These are phyloP conservation scores for Phytopythium montanum DNA, from an alignment of 352 stramenopile species.

Conservation along the genomic window DNA sequence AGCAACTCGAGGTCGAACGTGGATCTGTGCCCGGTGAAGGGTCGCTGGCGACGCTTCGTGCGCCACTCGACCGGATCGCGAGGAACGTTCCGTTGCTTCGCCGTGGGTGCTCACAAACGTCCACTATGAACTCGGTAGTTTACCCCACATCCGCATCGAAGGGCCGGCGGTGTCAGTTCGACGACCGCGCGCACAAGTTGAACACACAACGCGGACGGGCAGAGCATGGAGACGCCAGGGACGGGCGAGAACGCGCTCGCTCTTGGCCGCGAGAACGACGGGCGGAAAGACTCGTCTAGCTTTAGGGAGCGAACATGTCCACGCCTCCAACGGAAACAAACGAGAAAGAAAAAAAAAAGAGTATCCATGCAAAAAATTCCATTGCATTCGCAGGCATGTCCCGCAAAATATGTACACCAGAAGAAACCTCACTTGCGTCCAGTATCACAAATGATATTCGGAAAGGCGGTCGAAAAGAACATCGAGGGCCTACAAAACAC, in stretches of 20 bases:
- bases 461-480: constrained; percentile 1
- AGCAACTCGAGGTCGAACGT: no score
- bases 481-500: no score
- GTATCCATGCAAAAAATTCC: not conserved
- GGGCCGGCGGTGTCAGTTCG: not conserved
- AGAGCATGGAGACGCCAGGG: not conserved
- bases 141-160: not conserved
- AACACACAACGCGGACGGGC: not conserved
- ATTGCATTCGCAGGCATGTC: not conserved
- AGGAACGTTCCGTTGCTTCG: not conserved
- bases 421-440: not conserved
- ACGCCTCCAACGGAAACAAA: not conserved
- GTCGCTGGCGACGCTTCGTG: not conserved
- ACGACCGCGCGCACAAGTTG: not conserved
- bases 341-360: not conserved
- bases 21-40: not conserved
- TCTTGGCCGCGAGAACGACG: not conserved
- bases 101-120: not conserved
- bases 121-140: no score
- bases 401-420: not conserved
- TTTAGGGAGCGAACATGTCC: not conserved
- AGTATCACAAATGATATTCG: not conserved
- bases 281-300: no score
- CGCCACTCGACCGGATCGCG: not conserved
- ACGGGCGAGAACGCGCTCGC: not conserved